These are phyloP conservation scores for Phytophthora melonis DNA, from an alignment of 352 stramenopile genomes.

Conservation along the genomic window DNA sequence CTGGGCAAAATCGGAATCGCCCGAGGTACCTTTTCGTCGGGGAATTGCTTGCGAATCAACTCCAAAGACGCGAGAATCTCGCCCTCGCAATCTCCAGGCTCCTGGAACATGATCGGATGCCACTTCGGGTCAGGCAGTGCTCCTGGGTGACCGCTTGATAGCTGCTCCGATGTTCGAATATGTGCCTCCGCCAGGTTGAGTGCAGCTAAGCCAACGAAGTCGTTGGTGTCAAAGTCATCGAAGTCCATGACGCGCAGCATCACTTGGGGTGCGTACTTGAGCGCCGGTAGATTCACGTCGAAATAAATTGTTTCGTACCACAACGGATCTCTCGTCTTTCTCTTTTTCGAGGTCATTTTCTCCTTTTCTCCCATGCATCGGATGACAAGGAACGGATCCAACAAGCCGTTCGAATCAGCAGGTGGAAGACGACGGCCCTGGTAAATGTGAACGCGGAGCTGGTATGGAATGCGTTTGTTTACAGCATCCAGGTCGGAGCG, in stretches of 20 bases:
- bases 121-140: constrained; percentile 76
- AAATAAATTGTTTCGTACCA: constrained; percentile 92
- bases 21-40: constrained; percentile 66
- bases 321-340: constrained; percentile 83
- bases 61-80: constrained; percentile 83
- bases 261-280: constrained; percentile 82
- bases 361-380: constrained; percentile 84
- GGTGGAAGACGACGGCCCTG: constrained; percentile 81
- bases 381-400: constrained; percentile 87
- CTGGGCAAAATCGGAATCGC: constrained; percentile 65
- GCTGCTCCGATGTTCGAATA: constrained; percentile 69
- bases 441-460: constrained; percentile 88
- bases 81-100: constrained; percentile 82
- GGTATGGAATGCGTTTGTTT: constrained; percentile 84
- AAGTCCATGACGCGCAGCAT: constrained; percentile 86
- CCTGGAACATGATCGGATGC: constrained; percentile 82
- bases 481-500: constrained; percentile 61
- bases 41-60: constrained; percentile 76
- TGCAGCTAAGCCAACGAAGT: constrained; percentile 69
- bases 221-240: constrained; percentile 79
- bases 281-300: constrained; percentile 82
- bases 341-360: constrained; percentile 77
- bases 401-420: constrained; percentile 84
- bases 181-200: constrained; percentile 80
- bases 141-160: constrained; percentile 50